Evolutionary conservation across 169 alveolate species (phyloP).

Genomic region (Blepharisma undulans): DNA sequence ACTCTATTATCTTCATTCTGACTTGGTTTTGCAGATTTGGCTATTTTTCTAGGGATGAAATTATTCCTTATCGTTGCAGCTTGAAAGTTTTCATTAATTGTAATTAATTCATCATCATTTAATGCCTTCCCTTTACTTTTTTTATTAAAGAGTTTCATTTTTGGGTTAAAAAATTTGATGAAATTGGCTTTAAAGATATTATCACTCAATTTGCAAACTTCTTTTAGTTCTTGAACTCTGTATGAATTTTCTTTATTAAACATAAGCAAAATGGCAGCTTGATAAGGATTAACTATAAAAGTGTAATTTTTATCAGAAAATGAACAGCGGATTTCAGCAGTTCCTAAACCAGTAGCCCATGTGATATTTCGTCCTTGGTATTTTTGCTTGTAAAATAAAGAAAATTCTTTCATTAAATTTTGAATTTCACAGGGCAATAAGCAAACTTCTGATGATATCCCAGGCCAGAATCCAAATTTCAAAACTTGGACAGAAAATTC

Average conservation of each 20-base stretch:
- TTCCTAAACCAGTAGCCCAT: constrained; percentile 48
- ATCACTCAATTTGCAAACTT: constrained; percentile 43
- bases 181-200: constrained; percentile 42
- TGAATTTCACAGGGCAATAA: constrained; percentile 54
- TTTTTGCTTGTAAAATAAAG: constrained; percentile 52
- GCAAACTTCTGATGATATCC: constrained; percentile 60
- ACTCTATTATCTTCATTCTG: constrained; percentile 13
- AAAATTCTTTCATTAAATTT: constrained; percentile 38
- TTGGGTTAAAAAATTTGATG: constrained; percentile 55
- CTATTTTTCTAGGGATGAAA: constrained; percentile 18
- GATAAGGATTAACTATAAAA: constrained; percentile 45
- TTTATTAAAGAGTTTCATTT: constrained; percentile 49
- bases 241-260: constrained; percentile 46
- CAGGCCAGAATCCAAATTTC: constrained; percentile 74
- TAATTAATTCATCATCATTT: constrained; percentile 16
- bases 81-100: background rate
- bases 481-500: constrained; percentile 53
- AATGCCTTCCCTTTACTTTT: constrained; percentile 33
- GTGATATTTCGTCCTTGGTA: constrained; percentile 55
- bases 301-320: constrained; percentile 49
- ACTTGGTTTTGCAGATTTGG: constrained; percentile 4
- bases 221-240: constrained; percentile 51
- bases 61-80: background rate
- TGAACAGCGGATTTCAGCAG: constrained; percentile 40
- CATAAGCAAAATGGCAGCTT: constrained; percentile 55